These are phyloP conservation scores for Monosporozyma siamensis DNA, from an alignment of 805 yeast genomes.

Conservation along the genomic window DNA sequence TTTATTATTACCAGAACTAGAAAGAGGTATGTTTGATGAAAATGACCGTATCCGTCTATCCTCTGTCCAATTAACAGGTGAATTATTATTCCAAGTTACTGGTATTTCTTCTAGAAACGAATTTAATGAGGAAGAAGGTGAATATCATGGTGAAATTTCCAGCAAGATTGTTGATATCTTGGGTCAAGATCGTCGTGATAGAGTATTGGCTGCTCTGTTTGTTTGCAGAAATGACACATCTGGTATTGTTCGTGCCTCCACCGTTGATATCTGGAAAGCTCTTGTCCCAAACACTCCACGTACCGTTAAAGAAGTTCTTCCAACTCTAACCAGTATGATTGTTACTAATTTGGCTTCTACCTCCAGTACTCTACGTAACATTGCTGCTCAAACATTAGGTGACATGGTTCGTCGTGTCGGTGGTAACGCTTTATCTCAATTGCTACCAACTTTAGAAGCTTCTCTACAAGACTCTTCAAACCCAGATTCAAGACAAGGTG, in stretches of 20 bases:
- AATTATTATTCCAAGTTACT: slow-evolving; percentile 83
- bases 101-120: slow-evolving; percentile 79
- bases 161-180: slow-evolving; percentile 63
- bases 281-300: slow-evolving; percentile 92
- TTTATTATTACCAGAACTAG: slow-evolving; percentile 85
- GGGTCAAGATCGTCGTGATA: slow-evolving; percentile 83
- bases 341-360: slow-evolving; percentile 77
- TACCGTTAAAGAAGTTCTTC: slow-evolving; percentile 84
- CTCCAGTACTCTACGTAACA: slow-evolving; percentile 67
- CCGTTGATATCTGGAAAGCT: slow-evolving; percentile 94
- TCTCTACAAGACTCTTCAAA: slow-evolving; percentile 51
- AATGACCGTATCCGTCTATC: slow-evolving; percentile 83
- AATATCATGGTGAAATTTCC: slow-evolving; percentile 42
- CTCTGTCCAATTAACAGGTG: slow-evolving; percentile 93
- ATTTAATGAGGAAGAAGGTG: slow-evolving; percentile 39
- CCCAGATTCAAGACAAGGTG: slow-evolving; percentile 88
- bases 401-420: slow-evolving; percentile 94
- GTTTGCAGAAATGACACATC: slow-evolving; percentile 90
- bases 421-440: slow-evolving; percentile 69
- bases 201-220: slow-evolving; percentile 75
- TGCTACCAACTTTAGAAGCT: slow-evolving; percentile 75
- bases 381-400: slow-evolving; percentile 89
- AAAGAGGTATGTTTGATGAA: slow-evolving; percentile 73
- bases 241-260: slow-evolving; percentile 77
- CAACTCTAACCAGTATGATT: slow-evolving; percentile 69